Percentiles rank a stretch among this genome's conserved stretches.
Conservation (phyloP, 495 filamentous ascomycete genomes). For the Lindgomyces ingoldianus region DNA sequence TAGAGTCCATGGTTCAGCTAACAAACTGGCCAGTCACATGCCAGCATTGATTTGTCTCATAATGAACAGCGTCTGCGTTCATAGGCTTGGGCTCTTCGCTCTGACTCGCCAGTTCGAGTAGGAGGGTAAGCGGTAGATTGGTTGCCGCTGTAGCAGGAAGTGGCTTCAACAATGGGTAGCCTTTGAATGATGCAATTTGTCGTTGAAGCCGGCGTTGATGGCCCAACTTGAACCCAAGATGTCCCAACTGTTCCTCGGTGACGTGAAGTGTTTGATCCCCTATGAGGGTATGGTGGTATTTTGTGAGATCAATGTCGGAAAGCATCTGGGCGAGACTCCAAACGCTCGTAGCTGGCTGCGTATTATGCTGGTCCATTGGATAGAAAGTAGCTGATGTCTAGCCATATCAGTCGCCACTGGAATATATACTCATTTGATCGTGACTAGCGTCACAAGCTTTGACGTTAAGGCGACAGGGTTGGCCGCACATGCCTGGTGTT, state of each 20-base stretch:
- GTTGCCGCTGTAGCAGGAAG: constrained; percentile 5
- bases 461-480: not conserved
- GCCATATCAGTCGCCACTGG: not conserved
- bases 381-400: constrained; percentile 6
- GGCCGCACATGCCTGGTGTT: not conserved
- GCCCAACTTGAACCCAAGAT: constrained; percentile 2
- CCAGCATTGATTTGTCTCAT: not conserved
- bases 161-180: not conserved
- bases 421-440: constrained; percentile 6
- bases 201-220: not conserved
- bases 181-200: constrained; percentile 1
- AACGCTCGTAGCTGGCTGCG: not conserved
- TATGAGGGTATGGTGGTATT: constrained; percentile 3
- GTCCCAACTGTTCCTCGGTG: not conserved
- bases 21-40: not conserved
- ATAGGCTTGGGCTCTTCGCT: constrained; percentile 1
- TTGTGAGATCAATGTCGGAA: not conserved
- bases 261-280: constrained; percentile 1
- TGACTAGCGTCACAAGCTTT: not conserved
- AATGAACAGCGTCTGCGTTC: not conserved
- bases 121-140: not conserved
- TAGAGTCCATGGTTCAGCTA: too few species aligned
- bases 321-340: constrained; percentile 2
- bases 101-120: not conserved
- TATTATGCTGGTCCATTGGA: constrained; percentile 1